Percentiles rank a stretch among this genome's conserved stretches.
Evolutionary conservation across 1,139 yeast species (phyloP).

Genomic region (Lizanozyma gosingica): DNA sequence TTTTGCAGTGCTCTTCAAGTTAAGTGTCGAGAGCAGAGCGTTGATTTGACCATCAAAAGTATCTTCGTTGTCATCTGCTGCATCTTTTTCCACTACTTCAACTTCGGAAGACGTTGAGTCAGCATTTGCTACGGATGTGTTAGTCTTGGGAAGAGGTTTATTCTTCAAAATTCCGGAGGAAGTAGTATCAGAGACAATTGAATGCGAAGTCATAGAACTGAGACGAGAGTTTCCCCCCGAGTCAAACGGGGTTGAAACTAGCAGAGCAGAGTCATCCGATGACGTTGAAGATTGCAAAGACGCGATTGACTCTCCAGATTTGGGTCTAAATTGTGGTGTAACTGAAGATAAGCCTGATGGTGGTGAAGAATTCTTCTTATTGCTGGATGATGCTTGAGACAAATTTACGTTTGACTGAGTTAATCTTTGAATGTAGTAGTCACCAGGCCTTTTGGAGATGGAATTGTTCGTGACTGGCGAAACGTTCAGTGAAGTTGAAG

Average conservation of each 20-base stretch:
- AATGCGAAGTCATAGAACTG: constrained; percentile 29
- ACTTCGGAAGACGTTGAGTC: neutral
- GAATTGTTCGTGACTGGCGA: constrained; percentile 4
- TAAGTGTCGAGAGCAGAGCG: constrained; percentile 18
- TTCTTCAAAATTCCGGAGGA: constrained; percentile 1
- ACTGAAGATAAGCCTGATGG: too few relatives aligned
- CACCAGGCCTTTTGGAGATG: constrained; percentile 31
- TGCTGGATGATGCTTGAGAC: too few relatives aligned
- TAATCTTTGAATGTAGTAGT: constrained; percentile 30
- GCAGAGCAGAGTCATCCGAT: constrained; percentile 30
- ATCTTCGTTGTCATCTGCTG: constrained; percentile 1
- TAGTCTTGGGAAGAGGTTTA: neutral
- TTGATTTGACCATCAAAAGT: constrained; percentile 8
- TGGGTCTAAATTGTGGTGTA: too few relatives aligned
- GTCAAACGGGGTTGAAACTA: constrained; percentile 29
- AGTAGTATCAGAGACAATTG: constrained; percentile 13
- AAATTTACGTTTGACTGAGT: too few relatives aligned
- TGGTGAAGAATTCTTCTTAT: too few relatives aligned
- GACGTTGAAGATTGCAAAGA: constrained; percentile 25
- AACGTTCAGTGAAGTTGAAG: constrained; percentile 16
- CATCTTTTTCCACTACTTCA: neutral
- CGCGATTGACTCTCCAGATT: constrained; percentile 28
- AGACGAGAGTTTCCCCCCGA: constrained; percentile 24
- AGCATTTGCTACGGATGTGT: neutral
- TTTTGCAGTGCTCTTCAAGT: constrained; percentile 8